A percentile compares a stretch with the other conserved stretches of the same genome.
phyloP scores from a whole-genome alignment of 768 basidiomycete species.

The Podaxis sp. region DNA sequence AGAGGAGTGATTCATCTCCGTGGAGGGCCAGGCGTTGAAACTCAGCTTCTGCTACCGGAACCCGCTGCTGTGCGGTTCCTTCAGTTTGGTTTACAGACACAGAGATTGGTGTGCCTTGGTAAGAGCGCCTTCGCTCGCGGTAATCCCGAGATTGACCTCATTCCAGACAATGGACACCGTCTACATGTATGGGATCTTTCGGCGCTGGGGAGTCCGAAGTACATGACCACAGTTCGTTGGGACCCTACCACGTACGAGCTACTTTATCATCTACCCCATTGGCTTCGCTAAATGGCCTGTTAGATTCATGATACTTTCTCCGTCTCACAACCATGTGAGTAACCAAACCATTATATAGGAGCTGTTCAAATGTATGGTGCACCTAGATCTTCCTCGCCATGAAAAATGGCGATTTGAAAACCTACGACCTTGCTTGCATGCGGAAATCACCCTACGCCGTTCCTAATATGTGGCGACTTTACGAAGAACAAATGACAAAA shows the following conservation, averaged over 20 bases:
- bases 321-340: slow-evolving; percentile 69
- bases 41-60: slow-evolving; percentile 44
- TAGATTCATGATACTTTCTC: slow-evolving; percentile 61
- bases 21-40: slow-evolving; percentile 66
- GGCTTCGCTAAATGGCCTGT: slow-evolving; percentile 3
- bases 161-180: slow-evolving; percentile 48
- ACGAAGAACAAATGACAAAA: slow-evolving; percentile 54
- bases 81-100: slow-evolving; percentile 54
- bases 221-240: slow-evolving; percentile 47
- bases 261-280: not conserved
- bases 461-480: slow-evolving; percentile 74
- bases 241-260: slow-evolving; percentile 44
- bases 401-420: slow-evolving; percentile 58
- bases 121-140: slow-evolving; percentile 15
- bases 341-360: slow-evolving; percentile 12
- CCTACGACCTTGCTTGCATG: slow-evolving; percentile 73
- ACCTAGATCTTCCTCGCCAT: slow-evolving; percentile 46
- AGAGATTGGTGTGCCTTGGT: slow-evolving; percentile 66
- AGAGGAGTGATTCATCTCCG: slow-evolving; percentile 63
- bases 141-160: slow-evolving; percentile 7
- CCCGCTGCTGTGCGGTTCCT: slow-evolving; percentile 53
- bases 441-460: slow-evolving; percentile 65
- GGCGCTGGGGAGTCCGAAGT: slow-evolving; percentile 49
- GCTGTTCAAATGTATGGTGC: slow-evolving; percentile 7
- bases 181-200: slow-evolving; percentile 64